A percentile compares a stretch with the other conserved stretches of the same genome.
phyloP scores from a whole-genome alignment of 192 early-diverging fungal species.

The Gonapodya prolifera region DNA sequence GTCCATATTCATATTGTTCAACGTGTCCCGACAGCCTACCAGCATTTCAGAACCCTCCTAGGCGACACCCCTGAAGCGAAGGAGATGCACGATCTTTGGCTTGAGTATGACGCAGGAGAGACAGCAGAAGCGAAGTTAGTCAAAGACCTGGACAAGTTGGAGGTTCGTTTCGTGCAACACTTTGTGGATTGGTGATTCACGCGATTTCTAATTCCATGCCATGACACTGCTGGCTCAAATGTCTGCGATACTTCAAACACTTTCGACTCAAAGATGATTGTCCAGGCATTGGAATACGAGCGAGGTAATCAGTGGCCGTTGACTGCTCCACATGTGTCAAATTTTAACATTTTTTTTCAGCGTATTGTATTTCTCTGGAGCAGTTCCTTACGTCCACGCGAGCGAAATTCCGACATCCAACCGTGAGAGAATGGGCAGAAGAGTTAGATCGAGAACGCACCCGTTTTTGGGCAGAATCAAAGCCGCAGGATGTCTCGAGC shows the following conservation, averaged over 20 bases:
- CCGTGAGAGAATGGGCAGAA: conserved; percentile 70
- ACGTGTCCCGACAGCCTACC: conserved; percentile 42
- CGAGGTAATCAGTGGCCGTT: conserved; percentile 29
- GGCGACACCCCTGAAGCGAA: conserved; percentile 35
- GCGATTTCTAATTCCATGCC: neutral
- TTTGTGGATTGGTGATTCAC: too few species aligned
- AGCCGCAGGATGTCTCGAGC: too few species aligned
- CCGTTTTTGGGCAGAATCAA: too few species aligned
- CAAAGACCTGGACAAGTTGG: conserved; percentile 93
- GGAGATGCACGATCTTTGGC: conserved; percentile 70
- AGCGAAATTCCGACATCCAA: conserved; percentile 73
- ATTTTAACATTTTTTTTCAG: neutral
- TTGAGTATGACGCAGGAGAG: conserved; percentile 65
- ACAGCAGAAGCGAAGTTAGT: conserved; percentile 69
- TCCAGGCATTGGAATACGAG: conserved; percentile 72
- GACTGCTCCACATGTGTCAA: neutral
- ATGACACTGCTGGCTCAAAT: neutral
- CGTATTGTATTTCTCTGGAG: conserved; percentile 47
- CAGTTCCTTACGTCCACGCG: conserved; percentile 69
- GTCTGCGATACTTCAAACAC: too few species aligned
- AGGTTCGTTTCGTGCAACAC: conserved; percentile 87
- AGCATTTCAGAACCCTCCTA: conserved; percentile 39
- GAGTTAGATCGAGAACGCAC: conserved; percentile 54
- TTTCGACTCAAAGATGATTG: conserved; percentile 1
- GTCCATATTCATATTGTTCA: too few species aligned